Conservation (phyloP, 1,139 yeast species). For the Yamadazyma mexicana region DNA sequence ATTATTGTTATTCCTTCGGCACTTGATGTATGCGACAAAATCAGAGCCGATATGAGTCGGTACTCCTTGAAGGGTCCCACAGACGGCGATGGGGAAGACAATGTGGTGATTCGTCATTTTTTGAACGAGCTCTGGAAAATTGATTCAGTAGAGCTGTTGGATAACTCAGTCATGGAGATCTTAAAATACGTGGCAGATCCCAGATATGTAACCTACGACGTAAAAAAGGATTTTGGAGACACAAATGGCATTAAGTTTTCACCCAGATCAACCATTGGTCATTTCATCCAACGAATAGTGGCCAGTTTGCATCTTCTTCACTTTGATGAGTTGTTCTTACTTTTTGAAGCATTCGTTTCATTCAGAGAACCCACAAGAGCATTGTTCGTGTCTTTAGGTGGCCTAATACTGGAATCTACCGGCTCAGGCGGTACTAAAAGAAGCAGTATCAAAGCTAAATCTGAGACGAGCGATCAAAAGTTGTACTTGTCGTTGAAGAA, state of each 20-base stretch:
- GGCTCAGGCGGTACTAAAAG: neutral
- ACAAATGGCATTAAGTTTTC: slow-evolving; percentile 19
- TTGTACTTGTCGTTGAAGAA: slow-evolving; percentile 19
- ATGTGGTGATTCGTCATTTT: slow-evolving; percentile 7
- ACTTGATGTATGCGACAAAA: slow-evolving; percentile 22
- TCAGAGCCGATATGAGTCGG: slow-evolving; percentile 10
- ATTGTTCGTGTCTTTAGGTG: slow-evolving; percentile 22
- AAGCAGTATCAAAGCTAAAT: slow-evolving; percentile 5
- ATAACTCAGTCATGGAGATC: slow-evolving; percentile 17
- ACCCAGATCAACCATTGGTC: slow-evolving; percentile 38
- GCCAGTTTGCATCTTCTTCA: slow-evolving; percentile 53
- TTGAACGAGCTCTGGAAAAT: slow-evolving; percentile 30
- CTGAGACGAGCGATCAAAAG: slow-evolving; percentile 17
- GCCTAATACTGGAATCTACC: slow-evolving; percentile 11
- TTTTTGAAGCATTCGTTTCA: slow-evolving; percentile 56
- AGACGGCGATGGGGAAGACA: neutral
- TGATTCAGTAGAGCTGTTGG: slow-evolving; percentile 36
- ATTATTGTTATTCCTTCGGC: slow-evolving; percentile 27
- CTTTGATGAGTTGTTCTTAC: slow-evolving; percentile 54
- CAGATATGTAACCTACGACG: slow-evolving; percentile 7
- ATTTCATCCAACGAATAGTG: slow-evolving; percentile 37
- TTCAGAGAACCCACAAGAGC: slow-evolving; percentile 44
- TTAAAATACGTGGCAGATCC: slow-evolving; percentile 7
- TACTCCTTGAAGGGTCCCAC: slow-evolving; percentile 4
- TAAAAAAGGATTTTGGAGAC: slow-evolving; percentile 4